Conservation (phyloP, 768 basidiomycete genomes). For the Chiua virens region DNA sequence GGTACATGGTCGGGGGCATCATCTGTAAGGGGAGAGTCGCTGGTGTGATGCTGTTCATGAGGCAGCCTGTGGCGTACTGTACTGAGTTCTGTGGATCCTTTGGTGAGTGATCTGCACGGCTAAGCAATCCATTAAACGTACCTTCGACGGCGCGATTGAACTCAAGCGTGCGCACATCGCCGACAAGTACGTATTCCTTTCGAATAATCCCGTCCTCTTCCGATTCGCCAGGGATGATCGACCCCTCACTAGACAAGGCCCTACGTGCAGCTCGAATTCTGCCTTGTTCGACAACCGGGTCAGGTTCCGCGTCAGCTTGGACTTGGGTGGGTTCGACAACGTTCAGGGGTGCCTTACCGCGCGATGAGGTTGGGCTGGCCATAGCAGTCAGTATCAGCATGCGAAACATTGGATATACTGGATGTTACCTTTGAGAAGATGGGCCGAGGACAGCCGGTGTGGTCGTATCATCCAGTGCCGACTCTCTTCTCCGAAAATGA, state of each 20-base stretch:
- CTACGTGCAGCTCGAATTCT: constrained; percentile 17
- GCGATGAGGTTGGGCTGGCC: constrained; percentile 16
- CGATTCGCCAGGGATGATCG: constrained; percentile 77
- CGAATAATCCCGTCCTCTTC: constrained; percentile 80
- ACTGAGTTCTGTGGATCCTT: constrained; percentile 54
- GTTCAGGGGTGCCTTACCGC: constrained; percentile 16
- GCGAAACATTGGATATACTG: background rate
- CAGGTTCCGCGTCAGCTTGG: constrained; percentile 12
- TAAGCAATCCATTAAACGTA: constrained; percentile 32
- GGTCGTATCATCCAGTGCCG: constrained; percentile 11
- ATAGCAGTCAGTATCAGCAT: background rate
- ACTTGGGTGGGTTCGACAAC: constrained; percentile 12
- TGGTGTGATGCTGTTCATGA: constrained; percentile 52
- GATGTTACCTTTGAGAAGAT: constrained; percentile 23
- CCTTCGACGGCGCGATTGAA: constrained; percentile 92
- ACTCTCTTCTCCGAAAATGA: constrained; percentile 53
- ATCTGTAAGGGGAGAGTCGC: constrained; percentile 50
- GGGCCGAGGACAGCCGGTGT: background rate
- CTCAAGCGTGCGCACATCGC: constrained; percentile 86
- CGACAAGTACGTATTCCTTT: constrained; percentile 92
- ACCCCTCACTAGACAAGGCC: constrained; percentile 53
- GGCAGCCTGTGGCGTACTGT: constrained; percentile 58
- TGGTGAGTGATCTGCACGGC: constrained; percentile 10
- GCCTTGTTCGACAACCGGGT: constrained; percentile 4
- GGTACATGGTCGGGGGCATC: constrained; percentile 41